These are phyloP conservation scores for Pichia gijzeniarum DNA, from an alignment of 805 yeast species.

Conservation along the genomic window DNA sequence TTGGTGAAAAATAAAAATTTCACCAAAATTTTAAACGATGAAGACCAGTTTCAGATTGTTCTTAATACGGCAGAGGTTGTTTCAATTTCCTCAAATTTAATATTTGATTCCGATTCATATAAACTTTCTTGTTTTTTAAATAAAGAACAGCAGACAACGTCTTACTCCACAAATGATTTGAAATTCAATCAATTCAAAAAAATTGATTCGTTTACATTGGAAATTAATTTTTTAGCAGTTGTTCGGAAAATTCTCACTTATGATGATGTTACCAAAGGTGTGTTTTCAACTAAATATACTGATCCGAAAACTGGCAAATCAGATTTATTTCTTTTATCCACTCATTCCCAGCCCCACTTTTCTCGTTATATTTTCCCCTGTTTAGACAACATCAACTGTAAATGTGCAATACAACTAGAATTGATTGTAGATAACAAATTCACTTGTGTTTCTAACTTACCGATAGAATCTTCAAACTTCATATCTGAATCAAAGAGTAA, in stretches of 20 bases:
- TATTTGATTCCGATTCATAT: slow-evolving; percentile 1
- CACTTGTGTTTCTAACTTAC: slow-evolving; percentile 47
- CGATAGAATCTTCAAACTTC: slow-evolving; percentile 23
- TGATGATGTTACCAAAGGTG: slow-evolving; percentile 53
- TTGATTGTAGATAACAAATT: slow-evolving; percentile 40
- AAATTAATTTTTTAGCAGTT: slow-evolving; percentile 44
- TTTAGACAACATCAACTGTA: slow-evolving; percentile 56
- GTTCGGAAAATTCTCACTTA: slow-evolving; percentile 44
- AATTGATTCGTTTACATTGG: slow-evolving; percentile 11
- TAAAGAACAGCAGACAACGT: slow-evolving; percentile 35
- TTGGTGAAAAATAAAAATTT: slow-evolving; percentile 23
- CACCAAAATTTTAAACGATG: slow-evolving; percentile 7
- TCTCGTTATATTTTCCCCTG: slow-evolving; percentile 63
- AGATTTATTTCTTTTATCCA: slow-evolving; percentile 50
- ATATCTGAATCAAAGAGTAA: slow-evolving; percentile 20
- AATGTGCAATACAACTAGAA: slow-evolving; percentile 44
- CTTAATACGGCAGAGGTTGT: slow-evolving; percentile 39
- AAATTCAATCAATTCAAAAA: slow-evolving; percentile 14
- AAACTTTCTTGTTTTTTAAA: slow-evolving; percentile 16
- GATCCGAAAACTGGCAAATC: slow-evolving; percentile 44
- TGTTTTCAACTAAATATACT: slow-evolving; percentile 61
- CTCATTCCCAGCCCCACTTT: slow-evolving; percentile 67
- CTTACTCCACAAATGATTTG: slow-evolving; percentile 25
- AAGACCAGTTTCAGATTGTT: slow-evolving; percentile 21
- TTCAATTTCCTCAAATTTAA: slow-evolving; percentile 28